phyloP scores from a whole-genome alignment of 768 basidiomycete species.

The Calocybe indica region DNA sequence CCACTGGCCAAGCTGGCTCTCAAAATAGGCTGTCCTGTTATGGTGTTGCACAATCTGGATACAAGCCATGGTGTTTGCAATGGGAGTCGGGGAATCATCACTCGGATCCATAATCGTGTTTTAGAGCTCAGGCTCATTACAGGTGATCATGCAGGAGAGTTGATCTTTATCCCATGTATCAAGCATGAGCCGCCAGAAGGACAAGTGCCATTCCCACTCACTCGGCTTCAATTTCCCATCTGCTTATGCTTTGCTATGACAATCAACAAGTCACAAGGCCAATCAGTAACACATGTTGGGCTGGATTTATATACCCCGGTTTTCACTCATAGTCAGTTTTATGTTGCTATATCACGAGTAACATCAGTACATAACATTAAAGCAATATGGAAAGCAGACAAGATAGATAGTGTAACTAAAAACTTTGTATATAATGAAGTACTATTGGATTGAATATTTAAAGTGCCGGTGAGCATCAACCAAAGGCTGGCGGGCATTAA shows the following conservation, averaged over 20 bases:
- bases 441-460: too few relatives aligned
- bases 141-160: slow-evolving; percentile 22
- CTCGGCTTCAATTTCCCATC: slow-evolving; percentile 33
- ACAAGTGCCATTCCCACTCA: slow-evolving; percentile 15
- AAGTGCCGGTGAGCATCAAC: too few relatives aligned
- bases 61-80: slow-evolving; percentile 26
- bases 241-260: slow-evolving; percentile 35
- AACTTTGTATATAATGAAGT: too few relatives aligned
- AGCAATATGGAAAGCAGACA: too few relatives aligned
- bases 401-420: too few relatives aligned
- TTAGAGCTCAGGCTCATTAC: slow-evolving; percentile 25
- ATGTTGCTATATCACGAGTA: too few relatives aligned
- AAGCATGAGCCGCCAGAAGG: slow-evolving; percentile 7
- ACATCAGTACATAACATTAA: neutral
- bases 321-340: too few relatives aligned
- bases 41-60: slow-evolving; percentile 32
- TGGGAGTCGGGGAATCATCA: slow-evolving; percentile 26
- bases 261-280: slow-evolving; percentile 42
- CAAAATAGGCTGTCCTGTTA: slow-evolving; percentile 26
- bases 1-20: slow-evolving; percentile 22
- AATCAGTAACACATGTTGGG: slow-evolving; percentile 34
- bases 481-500: too few relatives aligned
- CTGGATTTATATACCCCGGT: slow-evolving; percentile 26
- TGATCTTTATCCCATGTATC: slow-evolving; percentile 27
- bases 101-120: slow-evolving; percentile 15